A percentile compares a stretch with the other conserved stretches of the same genome.
phyloP scores from a whole-genome alignment of 2,329 filamentous ascomycete species.

The Alternaria burnsii region DNA sequence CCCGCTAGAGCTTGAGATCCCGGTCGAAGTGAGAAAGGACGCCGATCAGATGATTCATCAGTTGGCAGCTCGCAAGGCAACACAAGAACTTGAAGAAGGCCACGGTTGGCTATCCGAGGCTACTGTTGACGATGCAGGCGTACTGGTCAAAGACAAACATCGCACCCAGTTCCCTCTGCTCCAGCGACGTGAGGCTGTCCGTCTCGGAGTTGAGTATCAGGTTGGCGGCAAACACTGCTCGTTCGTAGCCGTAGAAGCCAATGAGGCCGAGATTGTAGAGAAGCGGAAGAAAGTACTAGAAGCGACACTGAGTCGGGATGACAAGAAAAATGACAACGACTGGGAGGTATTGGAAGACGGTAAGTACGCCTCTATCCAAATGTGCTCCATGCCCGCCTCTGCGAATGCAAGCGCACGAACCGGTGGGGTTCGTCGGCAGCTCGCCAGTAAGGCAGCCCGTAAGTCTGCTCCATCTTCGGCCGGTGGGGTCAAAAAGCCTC shows the following conservation, averaged over 20 bases:
- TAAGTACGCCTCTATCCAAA: background rate
- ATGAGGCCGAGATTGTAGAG: background rate
- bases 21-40: slow-evolving; percentile 4
- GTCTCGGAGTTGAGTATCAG: slow-evolving; percentile 10
- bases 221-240: slow-evolving; percentile 13
- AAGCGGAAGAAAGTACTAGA: slow-evolving; percentile 1
- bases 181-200: slow-evolving; percentile 7
- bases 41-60: slow-evolving; percentile 16
- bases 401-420: background rate
- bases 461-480: background rate
- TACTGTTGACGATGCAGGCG: background rate
- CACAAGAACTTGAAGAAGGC: slow-evolving; percentile 15
- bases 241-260: slow-evolving; percentile 10
- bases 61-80: slow-evolving; percentile 11
- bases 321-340: background rate
- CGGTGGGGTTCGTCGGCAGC: background rate
- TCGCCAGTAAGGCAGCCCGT: slow-evolving; percentile 3
- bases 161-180: background rate
- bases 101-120: slow-evolving; percentile 10
- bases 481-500: background rate
- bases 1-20: slow-evolving; percentile 8
- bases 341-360: slow-evolving; percentile 2
- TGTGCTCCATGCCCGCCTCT: background rate
- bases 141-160: background rate
- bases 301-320: background rate